Evolutionary conservation across 305 asterid genomes (phyloP).

Genomic region (Solanum chacoense): DNA sequence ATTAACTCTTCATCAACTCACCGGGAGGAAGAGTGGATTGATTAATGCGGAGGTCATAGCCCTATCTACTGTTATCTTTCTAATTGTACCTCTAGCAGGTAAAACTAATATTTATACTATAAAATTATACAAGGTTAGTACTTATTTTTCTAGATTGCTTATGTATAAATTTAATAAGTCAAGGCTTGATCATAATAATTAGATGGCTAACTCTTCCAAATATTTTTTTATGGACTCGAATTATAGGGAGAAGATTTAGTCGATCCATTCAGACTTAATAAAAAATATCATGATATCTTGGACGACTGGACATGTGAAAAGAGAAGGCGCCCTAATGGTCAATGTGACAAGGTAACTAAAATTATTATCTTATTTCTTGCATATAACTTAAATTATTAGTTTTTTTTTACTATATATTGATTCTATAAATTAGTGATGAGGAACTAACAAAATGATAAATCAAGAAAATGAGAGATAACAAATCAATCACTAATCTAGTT

Average conservation of each 20-base stretch:
- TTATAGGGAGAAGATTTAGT: neutral
- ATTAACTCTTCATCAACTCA: neutral
- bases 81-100: neutral
- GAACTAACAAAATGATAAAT: neutral
- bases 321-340: neutral
- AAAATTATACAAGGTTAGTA: neutral
- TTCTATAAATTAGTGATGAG: too few species aligned
- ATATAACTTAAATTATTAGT: too few species aligned
- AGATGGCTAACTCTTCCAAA: neutral
- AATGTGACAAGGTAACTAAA: neutral
- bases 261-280: too few species aligned
- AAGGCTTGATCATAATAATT: neutral
- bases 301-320: neutral
- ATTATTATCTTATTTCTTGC: neutral
- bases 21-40: neutral
- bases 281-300: too few species aligned
- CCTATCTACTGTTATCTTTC: neutral
- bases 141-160: neutral
- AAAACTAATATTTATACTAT: too few species aligned
- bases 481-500: neutral
- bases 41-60: neutral
- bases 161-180: too few species aligned
- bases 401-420: too few species aligned
- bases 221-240: neutral
- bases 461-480: neutral